A percentile compares a stretch with the other conserved stretches of the same genome.
phyloP scores from a whole-genome alignment of 2,329 filamentous ascomycete species.

The Phialophora verrucosa region DNA sequence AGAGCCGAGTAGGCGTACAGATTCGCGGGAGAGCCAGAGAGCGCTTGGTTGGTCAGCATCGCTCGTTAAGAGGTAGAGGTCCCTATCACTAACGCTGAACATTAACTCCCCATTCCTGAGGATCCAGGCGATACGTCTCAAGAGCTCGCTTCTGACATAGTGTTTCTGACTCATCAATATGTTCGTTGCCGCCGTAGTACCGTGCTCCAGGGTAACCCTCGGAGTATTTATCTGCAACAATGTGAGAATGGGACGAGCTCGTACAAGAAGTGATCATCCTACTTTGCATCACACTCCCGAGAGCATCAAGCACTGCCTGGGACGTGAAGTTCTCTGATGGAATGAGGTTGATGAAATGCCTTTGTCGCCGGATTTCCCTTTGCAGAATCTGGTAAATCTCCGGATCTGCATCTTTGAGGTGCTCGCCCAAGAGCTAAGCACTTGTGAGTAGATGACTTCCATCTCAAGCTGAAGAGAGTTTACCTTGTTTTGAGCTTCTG shows the following conservation, averaged over 20 bases:
- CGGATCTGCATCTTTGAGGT: constrained; percentile 84
- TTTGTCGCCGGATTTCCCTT: constrained; percentile 74
- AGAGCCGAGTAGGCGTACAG: constrained; percentile 97
- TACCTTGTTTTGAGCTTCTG: constrained; percentile 34
- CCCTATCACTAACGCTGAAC: constrained; percentile 70
- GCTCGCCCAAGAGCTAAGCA: constrained; percentile 75
- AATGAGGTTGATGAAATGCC: constrained; percentile 98
- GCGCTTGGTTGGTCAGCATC: constrained; percentile 42
- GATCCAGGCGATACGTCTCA: constrained; percentile 83
- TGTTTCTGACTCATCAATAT: constrained; percentile 95
- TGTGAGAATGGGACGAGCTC: background rate
- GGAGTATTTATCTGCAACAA: constrained; percentile 82
- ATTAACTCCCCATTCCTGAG: constrained; percentile 96
- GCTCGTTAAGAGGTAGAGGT: background rate
- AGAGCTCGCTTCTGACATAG: constrained; percentile 95
- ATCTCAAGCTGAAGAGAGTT: background rate
- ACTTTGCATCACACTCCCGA: constrained; percentile 89
- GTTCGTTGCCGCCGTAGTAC: constrained; percentile 99
- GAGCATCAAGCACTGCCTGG: constrained; percentile 94
- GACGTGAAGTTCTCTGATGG: constrained; percentile 99
- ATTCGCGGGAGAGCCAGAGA: constrained; percentile 93
- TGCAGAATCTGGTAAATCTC: constrained; percentile 87
- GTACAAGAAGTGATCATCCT: background rate
- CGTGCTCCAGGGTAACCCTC: constrained; percentile 97
- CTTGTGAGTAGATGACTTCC: background rate